Percentiles rank a stretch among this genome's conserved stretches.
Conservation (phyloP, 805 yeast species). For the Wickerhamomyces pijperi region DNA sequence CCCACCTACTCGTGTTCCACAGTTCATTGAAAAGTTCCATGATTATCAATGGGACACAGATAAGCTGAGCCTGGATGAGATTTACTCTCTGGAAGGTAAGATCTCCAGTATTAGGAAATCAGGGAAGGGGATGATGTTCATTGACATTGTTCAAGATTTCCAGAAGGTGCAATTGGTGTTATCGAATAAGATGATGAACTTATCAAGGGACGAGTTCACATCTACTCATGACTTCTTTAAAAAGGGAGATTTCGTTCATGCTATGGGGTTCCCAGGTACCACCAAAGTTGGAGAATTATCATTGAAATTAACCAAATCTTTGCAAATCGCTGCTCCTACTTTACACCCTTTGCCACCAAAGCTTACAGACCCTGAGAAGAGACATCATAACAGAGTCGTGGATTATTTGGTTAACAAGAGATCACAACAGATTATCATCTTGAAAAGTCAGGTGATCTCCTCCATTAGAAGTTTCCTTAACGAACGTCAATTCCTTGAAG, state of each 20-base stretch:
- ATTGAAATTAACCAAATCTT: slow-evolving; percentile 39
- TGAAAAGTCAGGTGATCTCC: slow-evolving; percentile 45
- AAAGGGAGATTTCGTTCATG: slow-evolving; percentile 63
- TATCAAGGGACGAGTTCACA: slow-evolving; percentile 31
- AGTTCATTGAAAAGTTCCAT: slow-evolving; percentile 24
- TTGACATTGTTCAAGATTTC: slow-evolving; percentile 58
- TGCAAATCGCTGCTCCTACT: slow-evolving; percentile 54
- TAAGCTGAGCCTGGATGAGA: slow-evolving; percentile 15
- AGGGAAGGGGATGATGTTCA: slow-evolving; percentile 58
- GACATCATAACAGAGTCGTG: slow-evolving; percentile 59
- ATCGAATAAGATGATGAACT: slow-evolving; percentile 34
- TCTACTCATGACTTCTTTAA: slow-evolving; percentile 29
- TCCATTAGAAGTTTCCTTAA: slow-evolving; percentile 49
- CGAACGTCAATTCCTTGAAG: slow-evolving; percentile 55
- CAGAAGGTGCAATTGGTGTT: slow-evolving; percentile 50
- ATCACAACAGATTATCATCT: slow-evolving; percentile 33
- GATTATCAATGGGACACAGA: slow-evolving; percentile 14
- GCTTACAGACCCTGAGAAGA: slow-evolving; percentile 40
- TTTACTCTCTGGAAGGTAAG: slow-evolving; percentile 37
- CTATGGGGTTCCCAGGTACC: slow-evolving; percentile 60
- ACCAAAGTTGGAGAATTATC: slow-evolving; percentile 77
- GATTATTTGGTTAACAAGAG: slow-evolving; percentile 55
- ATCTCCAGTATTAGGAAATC: slow-evolving; percentile 46
- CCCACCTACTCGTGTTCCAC: slow-evolving; percentile 24
- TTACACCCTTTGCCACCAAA: slow-evolving; percentile 61